Base-by-base conservation (phyloP, 148 eudicot species). In the Rhododendron molle region DNA sequence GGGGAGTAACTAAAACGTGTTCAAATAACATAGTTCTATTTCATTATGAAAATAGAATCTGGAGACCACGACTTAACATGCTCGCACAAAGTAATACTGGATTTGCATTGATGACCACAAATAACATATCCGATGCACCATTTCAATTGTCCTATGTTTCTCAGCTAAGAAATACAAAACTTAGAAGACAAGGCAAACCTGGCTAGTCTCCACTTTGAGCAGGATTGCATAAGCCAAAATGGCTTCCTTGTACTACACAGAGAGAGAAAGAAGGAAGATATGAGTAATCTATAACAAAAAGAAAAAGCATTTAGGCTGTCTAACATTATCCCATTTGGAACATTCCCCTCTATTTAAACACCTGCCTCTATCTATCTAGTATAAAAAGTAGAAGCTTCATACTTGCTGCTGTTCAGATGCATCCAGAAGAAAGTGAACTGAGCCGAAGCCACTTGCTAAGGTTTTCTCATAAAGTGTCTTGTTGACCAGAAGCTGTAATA, bases 381-480 rank as follows among this genome's bases (percentile, higher is more conserved):
- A 32, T 20, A 58, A 81, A 81, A 81, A 6, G 44, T 14, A 50
- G 40, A 32, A 81, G 84, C 32, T 85, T 85, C 99, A 92, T 85
- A 96, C 99, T 88, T 93, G 98, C 90, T 96, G 99, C 84, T 96
- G 98, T 78, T 94, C 97, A 85, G 99, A 96, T 89, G 99, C 99
- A 91, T 96, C 99, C 78, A 96, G 87, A 85, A 96, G 99, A 91
- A 96, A 96, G 90, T 96, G 93, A 86, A 96, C 93, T 43, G 99
- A 89, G 58, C 99, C 99, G 90, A 96, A 96, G 85, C 99, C 99
- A 90, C 98, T 96, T 50, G 99, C 99, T 91, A 96, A 85, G 34
- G 99, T 96, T 91, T 95, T 96, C 91, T 95, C 98, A 82, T 95
- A 92, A 79, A 96, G 96, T 8, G 97, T 93, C 87, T 87, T 91